Conservation (phyloP, 2,329 filamentous ascomycete species). For the Penicillium janthinellum region DNA sequence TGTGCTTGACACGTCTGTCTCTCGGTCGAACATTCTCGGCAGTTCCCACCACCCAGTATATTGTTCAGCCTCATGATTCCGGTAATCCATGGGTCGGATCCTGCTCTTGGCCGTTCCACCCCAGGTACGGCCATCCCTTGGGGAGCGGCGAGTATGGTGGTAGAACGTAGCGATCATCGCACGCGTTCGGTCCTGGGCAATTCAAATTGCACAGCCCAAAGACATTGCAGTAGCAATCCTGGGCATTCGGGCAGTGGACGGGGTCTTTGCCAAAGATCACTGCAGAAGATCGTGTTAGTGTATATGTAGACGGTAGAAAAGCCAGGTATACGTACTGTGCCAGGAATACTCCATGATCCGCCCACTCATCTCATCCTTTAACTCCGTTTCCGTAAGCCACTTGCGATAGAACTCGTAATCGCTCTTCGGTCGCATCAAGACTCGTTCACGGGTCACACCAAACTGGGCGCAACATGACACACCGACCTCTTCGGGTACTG, state of each 20-base stretch:
- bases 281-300: conserved; percentile 25
- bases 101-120: conserved; percentile 51
- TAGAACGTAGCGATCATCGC: conserved; percentile 60
- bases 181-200: conserved; percentile 47
- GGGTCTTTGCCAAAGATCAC: conserved; percentile 61
- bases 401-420: conserved; percentile 53
- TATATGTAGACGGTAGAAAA: not conserved
- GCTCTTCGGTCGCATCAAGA: conserved; percentile 47
- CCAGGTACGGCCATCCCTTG: conserved; percentile 61
- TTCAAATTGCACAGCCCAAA: conserved; percentile 62
- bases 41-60: not conserved
- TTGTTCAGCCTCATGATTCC: conserved; percentile 21
- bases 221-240: conserved; percentile 67
- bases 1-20: not conserved
- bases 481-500: conserved; percentile 49
- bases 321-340: conserved; percentile 51
- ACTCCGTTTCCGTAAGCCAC: conserved; percentile 52
- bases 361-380: conserved; percentile 54
- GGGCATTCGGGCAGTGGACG: conserved; percentile 63
- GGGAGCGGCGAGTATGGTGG: conserved; percentile 62
- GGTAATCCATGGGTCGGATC: conserved; percentile 37
- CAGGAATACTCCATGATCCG: conserved; percentile 62
- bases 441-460: conserved; percentile 52
- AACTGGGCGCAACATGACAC: conserved; percentile 60
- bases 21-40: not conserved